A percentile compares a stretch with the other conserved stretches of the same genome.
Evolutionary conservation across 352 stramenopile species (phyloP).

Genomic region (Globisporangium takayamanum): DNA sequence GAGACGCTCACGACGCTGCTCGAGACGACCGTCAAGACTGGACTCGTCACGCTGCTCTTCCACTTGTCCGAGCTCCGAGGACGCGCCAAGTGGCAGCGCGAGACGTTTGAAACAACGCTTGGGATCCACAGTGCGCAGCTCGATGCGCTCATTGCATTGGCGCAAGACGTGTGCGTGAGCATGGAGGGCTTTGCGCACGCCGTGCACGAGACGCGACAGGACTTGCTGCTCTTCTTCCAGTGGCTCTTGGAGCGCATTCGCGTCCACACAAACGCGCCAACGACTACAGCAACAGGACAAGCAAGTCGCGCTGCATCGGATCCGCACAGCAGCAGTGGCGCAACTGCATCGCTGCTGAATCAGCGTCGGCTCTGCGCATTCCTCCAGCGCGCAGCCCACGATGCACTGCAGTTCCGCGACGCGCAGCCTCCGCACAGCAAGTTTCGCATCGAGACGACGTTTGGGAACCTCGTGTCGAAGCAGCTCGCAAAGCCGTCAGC

Average conservation of each 20-base stretch:
- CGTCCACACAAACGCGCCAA: constrained; percentile 40
- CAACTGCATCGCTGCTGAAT: constrained; percentile 49
- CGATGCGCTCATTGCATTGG: constrained; percentile 24
- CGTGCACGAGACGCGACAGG: constrained; percentile 47
- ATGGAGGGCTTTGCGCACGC: constrained; percentile 36
- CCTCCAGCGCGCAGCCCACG: constrained; percentile 33
- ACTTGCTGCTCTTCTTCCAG: constrained; percentile 56
- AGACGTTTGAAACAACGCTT: constrained; percentile 24
- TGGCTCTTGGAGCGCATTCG: constrained; percentile 61
- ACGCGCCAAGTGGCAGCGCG: constrained; percentile 36
- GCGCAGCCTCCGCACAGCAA: constrained; percentile 30
- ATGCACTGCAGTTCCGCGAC: constrained; percentile 30
- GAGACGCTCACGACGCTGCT: constrained; percentile 24
- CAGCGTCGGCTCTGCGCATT: constrained; percentile 48
- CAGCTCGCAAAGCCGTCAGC: constrained; percentile 10
- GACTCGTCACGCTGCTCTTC: constrained; percentile 35
- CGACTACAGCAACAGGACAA: neutral
- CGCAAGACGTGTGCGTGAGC: constrained; percentile 31
- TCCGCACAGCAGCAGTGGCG: neutral
- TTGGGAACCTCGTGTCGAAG: constrained; percentile 53
- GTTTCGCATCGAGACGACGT: constrained; percentile 57
- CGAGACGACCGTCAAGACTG: constrained; percentile 30
- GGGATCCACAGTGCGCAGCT: constrained; percentile 30
- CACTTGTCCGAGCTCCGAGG: constrained; percentile 50
- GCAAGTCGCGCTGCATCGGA: neutral